phyloP scores from a whole-genome alignment of 2,329 filamentous ascomycete species.

The Neoarthrinium moseri region DNA sequence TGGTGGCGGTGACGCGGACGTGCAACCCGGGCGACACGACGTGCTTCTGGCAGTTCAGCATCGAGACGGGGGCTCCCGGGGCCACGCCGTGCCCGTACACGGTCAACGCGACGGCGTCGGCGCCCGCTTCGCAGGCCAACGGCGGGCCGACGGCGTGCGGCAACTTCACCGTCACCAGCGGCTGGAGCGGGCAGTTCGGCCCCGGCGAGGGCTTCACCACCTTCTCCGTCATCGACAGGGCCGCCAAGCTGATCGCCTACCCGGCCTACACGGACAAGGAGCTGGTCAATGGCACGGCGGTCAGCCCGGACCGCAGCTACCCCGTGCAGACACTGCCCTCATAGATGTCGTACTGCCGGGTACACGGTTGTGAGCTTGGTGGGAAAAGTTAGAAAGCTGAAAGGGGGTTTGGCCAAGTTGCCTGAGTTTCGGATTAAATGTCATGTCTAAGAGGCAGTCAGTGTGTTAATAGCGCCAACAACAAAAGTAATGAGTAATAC shows the following conservation, averaged over 20 bases:
- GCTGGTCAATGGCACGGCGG: conserved; percentile 40
- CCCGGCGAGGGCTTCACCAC: conserved; percentile 52
- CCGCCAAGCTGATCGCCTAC: conserved; percentile 44
- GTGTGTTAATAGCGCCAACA: no score
- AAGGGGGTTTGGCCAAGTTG: no score
- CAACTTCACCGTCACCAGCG: conserved; percentile 47
- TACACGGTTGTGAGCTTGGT: no score
- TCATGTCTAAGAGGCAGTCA: no score
- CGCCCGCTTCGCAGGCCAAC: conserved; percentile 33
- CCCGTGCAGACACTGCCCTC: conserved; percentile 16
- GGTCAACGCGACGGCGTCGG: conserved; percentile 27
- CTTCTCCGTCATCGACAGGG: conserved; percentile 45
- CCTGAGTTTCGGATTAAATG: no score
- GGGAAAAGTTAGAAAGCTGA: no score
- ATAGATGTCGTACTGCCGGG: no score
- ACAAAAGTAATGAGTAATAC: no score
- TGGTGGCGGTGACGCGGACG: conserved; percentile 34
- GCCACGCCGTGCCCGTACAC: conserved; percentile 34
- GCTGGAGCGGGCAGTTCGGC: conserved; percentile 58
- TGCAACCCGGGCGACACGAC: conserved; percentile 37
- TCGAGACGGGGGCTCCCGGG: conserved; percentile 33
- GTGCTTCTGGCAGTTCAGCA: conserved; percentile 40
- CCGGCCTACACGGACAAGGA: conserved; percentile 54
- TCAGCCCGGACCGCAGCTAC: conserved; percentile 44
- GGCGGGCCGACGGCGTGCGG: conserved; percentile 45